Percentiles rank a stretch among this genome's conserved stretches.
Conservation (phyloP, 1,139 yeast species). For the Lodderomyces theae region DNA sequence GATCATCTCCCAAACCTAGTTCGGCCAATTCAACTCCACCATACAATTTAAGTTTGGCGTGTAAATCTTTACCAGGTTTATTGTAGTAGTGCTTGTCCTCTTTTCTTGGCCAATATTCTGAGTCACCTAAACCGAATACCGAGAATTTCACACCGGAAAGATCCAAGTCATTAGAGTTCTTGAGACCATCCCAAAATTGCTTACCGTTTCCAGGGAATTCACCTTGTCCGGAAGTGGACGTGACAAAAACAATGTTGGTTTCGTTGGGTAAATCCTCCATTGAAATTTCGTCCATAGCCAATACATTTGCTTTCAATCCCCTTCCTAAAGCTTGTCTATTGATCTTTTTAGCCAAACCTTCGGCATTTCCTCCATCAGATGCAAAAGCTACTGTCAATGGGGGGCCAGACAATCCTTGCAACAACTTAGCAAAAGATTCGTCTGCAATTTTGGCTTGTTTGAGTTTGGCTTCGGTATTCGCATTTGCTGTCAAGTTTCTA, state of each 20-base stretch:
- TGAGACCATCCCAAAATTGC: constrained; percentile 81
- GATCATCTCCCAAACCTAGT: constrained; percentile 91
- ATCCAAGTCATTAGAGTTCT: constrained; percentile 68
- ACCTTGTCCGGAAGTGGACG: constrained; percentile 97
- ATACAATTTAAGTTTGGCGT: constrained; percentile 58
- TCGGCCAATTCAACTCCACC: constrained; percentile 75
- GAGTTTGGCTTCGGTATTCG: constrained; percentile 54
- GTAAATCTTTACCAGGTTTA: constrained; percentile 82
- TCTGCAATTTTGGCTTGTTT: constrained; percentile 70
- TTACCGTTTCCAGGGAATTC: constrained; percentile 97
- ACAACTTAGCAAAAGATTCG: constrained; percentile 69
- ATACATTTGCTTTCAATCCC: constrained; percentile 74
- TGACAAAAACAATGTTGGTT: constrained; percentile 74
- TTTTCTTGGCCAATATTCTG: constrained; percentile 95
- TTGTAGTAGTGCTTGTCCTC: constrained; percentile 93
- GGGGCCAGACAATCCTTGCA: constrained; percentile 90
- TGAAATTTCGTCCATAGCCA: constrained; percentile 83
- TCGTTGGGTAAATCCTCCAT: constrained; percentile 79
- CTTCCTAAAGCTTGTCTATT: constrained; percentile 82
- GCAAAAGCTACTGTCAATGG: constrained; percentile 89
- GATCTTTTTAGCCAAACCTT: constrained; percentile 74
- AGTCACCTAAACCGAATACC: constrained; percentile 91
- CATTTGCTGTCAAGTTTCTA: constrained; percentile 65
- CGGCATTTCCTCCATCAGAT: constrained; percentile 95
- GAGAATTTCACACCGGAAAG: constrained; percentile 67